Percentiles rank a stretch among this genome's conserved stretches.
These are phyloP conservation scores for Ceratobasidium sp. DNA, from an alignment of 1,284 basidiomycete genomes.

Conservation along the genomic window DNA sequence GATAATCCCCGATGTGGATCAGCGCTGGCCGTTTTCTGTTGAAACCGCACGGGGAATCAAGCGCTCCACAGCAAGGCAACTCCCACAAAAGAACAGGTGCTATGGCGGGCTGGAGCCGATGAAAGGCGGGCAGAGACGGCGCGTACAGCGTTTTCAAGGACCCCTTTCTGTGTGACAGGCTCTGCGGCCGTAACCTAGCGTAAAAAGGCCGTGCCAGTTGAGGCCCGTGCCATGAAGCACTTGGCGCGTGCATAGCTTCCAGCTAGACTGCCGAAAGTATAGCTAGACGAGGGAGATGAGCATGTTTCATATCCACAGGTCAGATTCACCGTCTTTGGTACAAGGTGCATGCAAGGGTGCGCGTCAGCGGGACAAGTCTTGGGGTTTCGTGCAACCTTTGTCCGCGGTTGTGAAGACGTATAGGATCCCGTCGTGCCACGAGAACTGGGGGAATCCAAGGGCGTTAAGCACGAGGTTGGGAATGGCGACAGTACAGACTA, in stretches of 20 bases:
- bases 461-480: not conserved
- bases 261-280: not conserved
- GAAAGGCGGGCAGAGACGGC: not conserved
- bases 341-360: not conserved
- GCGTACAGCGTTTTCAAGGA: not conserved
- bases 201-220: not conserved
- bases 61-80: slow-evolving; percentile 4
- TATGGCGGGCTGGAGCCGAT: not conserved
- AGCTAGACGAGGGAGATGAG: not conserved
- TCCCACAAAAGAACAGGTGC: not conserved
- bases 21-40: not conserved
- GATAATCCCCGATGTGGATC: not conserved
- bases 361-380: not conserved
- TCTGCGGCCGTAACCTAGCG: not conserved
- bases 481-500: not conserved
- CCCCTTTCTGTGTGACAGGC: not conserved
- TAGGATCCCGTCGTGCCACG: not conserved
- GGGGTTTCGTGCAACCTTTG: not conserved
- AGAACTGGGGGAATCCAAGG: slow-evolving; percentile 4
- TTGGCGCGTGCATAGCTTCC: not conserved
- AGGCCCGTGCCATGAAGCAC: not conserved
- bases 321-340: not conserved
- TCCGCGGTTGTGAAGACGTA: not conserved
- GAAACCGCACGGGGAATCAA: not conserved
- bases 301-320: not conserved